Conservation (phyloP, 1,139 yeast species). For the Pichia sp. region DNA sequence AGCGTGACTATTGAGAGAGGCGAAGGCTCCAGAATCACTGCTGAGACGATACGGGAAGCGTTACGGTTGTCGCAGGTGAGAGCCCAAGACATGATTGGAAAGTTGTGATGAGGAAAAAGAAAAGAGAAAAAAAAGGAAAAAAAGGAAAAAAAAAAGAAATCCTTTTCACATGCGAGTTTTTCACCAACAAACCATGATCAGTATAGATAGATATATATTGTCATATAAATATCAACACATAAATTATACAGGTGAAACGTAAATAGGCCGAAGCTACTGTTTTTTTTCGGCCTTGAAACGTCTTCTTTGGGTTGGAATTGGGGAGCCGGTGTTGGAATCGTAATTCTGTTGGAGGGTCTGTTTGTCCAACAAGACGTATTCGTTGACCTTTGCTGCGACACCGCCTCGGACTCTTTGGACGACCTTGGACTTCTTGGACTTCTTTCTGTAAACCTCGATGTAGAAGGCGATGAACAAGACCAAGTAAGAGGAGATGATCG, state of each 20-base stretch:
- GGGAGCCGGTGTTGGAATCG: slow-evolving; percentile 34
- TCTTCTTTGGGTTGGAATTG: slow-evolving; percentile 29
- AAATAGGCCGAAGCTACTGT: not conserved
- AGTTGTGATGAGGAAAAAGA: slow-evolving; percentile 2
- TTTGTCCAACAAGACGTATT: slow-evolving; percentile 57
- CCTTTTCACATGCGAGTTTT: too few species aligned
- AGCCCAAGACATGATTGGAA: slow-evolving; percentile 32
- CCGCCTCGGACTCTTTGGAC: slow-evolving; percentile 75
- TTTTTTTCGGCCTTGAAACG: slow-evolving; percentile 16
- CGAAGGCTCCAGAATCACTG: slow-evolving; percentile 36
- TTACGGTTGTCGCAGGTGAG: slow-evolving; percentile 43
- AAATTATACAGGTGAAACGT: not conserved
- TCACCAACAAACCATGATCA: too few species aligned
- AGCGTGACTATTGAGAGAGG: slow-evolving; percentile 39
- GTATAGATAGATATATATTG: not conserved
- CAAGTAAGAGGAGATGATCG: slow-evolving; percentile 84
- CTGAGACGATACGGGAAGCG: slow-evolving; percentile 44
- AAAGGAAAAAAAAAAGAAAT: too few species aligned
- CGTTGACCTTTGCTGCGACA: slow-evolving; percentile 67
- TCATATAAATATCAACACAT: not conserved
- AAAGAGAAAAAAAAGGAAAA: too few species aligned
- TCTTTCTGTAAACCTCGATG: slow-evolving; percentile 72
- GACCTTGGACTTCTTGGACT: slow-evolving; percentile 43
- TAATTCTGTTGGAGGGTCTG: slow-evolving; percentile 32
- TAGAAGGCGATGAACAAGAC: slow-evolving; percentile 90